Conservation (phyloP, 179 eudicot species). For the Sideroxylon spinosum region DNA sequence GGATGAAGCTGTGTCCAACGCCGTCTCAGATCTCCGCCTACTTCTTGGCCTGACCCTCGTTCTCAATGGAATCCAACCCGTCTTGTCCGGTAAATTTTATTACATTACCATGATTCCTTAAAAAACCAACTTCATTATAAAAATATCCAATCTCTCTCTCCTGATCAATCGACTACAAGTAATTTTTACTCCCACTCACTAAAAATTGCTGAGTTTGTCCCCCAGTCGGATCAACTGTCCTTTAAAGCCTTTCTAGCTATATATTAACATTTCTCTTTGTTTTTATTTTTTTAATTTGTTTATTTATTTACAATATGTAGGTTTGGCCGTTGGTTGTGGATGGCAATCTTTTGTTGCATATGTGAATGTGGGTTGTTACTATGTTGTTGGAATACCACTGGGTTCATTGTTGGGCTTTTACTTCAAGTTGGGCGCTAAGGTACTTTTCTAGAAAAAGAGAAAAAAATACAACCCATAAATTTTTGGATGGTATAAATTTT, state of each 20-base stretch:
- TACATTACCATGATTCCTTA: too few species aligned
- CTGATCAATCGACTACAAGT: too few species aligned
- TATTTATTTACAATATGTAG: not conserved
- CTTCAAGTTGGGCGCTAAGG: slow-evolving; percentile 18
- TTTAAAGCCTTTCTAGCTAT: too few species aligned
- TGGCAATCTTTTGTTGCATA: slow-evolving; percentile 26
- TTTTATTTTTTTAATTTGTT: too few species aligned
- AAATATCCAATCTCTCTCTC: too few species aligned
- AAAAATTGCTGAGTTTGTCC: too few species aligned
- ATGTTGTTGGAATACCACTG: slow-evolving; percentile 15
- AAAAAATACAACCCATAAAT: too few species aligned
- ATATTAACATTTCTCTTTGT: too few species aligned
- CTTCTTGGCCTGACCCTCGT: slow-evolving; percentile 23
- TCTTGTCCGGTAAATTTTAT: slow-evolving; percentile 23
- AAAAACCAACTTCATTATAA: too few species aligned
- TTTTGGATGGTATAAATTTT: too few species aligned
- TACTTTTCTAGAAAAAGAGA: not conserved
- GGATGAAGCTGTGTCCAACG: slow-evolving; percentile 25
- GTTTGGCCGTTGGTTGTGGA: slow-evolving; percentile 25
- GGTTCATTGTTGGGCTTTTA: slow-evolving; percentile 19
- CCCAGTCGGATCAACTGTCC: too few species aligned
- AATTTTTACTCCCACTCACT: too few species aligned
- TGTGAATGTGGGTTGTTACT: slow-evolving; percentile 23
- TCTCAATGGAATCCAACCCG: slow-evolving; percentile 33
- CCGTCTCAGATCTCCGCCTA: slow-evolving; percentile 30